These are phyloP conservation scores for Penicillium sp. DNA, from an alignment of 2,329 filamentous ascomycete genomes.

Conservation along the genomic window DNA sequence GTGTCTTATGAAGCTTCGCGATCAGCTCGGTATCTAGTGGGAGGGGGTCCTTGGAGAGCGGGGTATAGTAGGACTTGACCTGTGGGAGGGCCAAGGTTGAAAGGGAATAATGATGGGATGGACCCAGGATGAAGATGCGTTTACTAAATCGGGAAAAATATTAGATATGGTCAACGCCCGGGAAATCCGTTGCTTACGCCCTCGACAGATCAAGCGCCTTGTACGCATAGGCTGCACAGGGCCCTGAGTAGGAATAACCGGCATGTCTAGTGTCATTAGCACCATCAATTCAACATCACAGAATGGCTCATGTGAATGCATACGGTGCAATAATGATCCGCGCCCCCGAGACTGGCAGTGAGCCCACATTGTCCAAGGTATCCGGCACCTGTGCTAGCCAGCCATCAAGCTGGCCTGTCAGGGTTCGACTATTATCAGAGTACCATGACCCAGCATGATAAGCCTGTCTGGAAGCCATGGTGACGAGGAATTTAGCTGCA, in stretches of 20 bases:
- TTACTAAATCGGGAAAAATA: conserved; percentile 54
- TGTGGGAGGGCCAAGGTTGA: conserved; percentile 72
- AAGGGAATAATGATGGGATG: conserved; percentile 85
- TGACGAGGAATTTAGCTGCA: neutral
- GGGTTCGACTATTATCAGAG: conserved; percentile 56
- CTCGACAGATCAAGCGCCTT: conserved; percentile 79
- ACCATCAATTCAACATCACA: neutral
- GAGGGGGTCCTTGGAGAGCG: conserved; percentile 44
- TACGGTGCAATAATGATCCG: conserved; percentile 92
- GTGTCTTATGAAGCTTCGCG: conserved; percentile 32
- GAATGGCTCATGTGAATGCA: conserved; percentile 35
- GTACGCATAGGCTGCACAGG: conserved; percentile 93
- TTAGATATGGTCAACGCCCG: neutral
- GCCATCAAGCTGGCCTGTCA: conserved; percentile 68
- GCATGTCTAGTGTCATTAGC: conserved; percentile 67
- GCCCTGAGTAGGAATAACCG: conserved; percentile 88
- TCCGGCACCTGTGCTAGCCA: conserved; percentile 73
- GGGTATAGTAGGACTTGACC: conserved; percentile 56
- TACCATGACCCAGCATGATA: conserved; percentile 92
- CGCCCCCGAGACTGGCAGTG: conserved; percentile 70
- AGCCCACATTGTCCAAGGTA: conserved; percentile 61
- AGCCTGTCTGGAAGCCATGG: conserved; percentile 54
- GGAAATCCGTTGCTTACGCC: conserved; percentile 52
- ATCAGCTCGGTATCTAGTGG: conserved; percentile 47
- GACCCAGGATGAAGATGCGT: conserved; percentile 87